Percentiles rank a stretch among this genome's conserved stretches.
phyloP scores from a whole-genome alignment of 805 yeast genomes.

The Clavispora santaluciae region DNA sequence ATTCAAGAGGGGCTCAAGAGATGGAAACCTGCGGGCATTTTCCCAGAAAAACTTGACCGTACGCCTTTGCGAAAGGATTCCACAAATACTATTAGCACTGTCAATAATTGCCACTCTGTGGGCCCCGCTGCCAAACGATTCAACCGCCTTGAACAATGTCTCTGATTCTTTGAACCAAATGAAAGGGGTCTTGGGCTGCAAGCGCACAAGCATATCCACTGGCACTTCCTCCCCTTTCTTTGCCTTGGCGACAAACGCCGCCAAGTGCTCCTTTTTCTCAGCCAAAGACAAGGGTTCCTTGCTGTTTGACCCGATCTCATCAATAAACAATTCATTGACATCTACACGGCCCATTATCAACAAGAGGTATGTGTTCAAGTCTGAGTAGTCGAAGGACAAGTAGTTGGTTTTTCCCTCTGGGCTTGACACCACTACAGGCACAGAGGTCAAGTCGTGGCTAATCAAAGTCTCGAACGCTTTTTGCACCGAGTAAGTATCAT shows the following conservation, averaged over 20 bases:
- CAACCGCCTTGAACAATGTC: slow-evolving; percentile 69
- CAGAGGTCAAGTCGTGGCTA: slow-evolving; percentile 70
- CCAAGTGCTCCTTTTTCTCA: slow-evolving; percentile 35
- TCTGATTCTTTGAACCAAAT: slow-evolving; percentile 68
- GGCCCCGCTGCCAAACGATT: slow-evolving; percentile 89
- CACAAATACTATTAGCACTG: slow-evolving; percentile 47
- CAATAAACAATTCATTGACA: slow-evolving; percentile 30
- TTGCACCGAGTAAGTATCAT: slow-evolving; percentile 70
- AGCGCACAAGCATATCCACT: slow-evolving; percentile 77
- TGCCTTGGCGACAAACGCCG: slow-evolving; percentile 51
- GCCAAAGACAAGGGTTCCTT: slow-evolving; percentile 21
- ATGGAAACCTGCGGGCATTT: slow-evolving; percentile 80
- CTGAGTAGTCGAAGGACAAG: slow-evolving; percentile 86
- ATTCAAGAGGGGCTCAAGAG: slow-evolving; percentile 70
- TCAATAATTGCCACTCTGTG: slow-evolving; percentile 85
- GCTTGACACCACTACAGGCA: slow-evolving; percentile 61
- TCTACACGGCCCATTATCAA: slow-evolving; percentile 72
- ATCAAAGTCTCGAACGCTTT: slow-evolving; percentile 78
- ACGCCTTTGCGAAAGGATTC: slow-evolving; percentile 88
- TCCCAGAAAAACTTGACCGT: slow-evolving; percentile 85
- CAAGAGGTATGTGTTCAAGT: slow-evolving; percentile 79
- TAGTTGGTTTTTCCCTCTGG: slow-evolving; percentile 31
- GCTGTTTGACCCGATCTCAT: slow-evolving; percentile 21
- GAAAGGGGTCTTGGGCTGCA: slow-evolving; percentile 87
- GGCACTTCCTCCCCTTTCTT: slow-evolving; percentile 88